Base-by-base conservation (phyloP, 2,329 filamentous ascomycete species). In the Phaeosphaeriaceae sp. region DNA sequence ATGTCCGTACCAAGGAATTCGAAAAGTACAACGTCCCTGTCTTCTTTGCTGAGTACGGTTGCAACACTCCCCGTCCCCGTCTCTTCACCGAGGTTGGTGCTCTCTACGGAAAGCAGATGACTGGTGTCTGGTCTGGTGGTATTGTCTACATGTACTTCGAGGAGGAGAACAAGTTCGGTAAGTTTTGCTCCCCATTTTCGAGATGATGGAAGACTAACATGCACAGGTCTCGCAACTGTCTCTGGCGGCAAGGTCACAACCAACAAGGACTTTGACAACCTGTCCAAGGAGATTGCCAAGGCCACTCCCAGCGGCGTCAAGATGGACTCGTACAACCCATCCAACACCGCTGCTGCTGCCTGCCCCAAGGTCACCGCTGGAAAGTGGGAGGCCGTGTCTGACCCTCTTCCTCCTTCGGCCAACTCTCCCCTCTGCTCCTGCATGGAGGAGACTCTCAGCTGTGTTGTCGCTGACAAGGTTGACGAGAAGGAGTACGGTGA, bases 71-170 rank as follows among this genome's bases (percentile, higher is more conserved):
- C 75, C 83, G 85, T 45, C 88, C 86, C 60, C 92, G 95, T 80
- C 84, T 86, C 60, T 99, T 96, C 82, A 87, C 91, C 60, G 96
- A 99, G 78, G 93, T 96, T 45, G 83, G 81, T 46, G 89, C 91
- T 53, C 87, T 99, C 10, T 99, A 91, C 81, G 88, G 89, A 53
- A 76, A 84, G 58, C 76, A 93, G 60, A 99, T 99, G 95, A 91
- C 88, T 25, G 79, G 80, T 10, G 92, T 97, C 73, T 95, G 95
- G 88, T 96, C 91, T 56, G 95, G 95, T 70, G 95, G 94, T 80
- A 97, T 99, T 67, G 93, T 98, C 77, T 99, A 98, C 86, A 96
- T 97, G 92, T 99, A 95, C 84, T 94, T 93, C 83, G 86, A 97
- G 83, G 93, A 97, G 79, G 82, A 77, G 59, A 98, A 98, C 83